phyloP scores from a whole-genome alignment of 2,329 filamentous ascomycete species.

The Canariomyces notabilis region DNA sequence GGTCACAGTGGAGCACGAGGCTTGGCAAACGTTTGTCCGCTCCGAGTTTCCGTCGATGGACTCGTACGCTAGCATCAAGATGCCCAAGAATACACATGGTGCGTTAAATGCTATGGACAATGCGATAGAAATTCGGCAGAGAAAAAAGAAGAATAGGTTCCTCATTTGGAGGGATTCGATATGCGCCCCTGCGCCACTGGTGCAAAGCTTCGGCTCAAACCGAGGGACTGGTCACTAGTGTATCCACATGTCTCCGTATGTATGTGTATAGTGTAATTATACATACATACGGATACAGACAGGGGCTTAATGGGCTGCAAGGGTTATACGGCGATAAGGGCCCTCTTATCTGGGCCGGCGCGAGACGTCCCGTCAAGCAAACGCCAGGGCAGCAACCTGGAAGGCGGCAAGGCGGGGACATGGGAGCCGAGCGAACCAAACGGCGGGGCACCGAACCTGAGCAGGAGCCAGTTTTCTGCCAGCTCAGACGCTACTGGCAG shows the following conservation, averaged over 20 bases:
- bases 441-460: not conserved
- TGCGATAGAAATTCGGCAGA: no score
- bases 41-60: no score
- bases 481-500: slow-evolving; percentile 18
- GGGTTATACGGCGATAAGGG: slow-evolving; percentile 19
- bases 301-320: slow-evolving; percentile 4
- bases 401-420: no score
- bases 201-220: not conserved
- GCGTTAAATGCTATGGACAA: no score
- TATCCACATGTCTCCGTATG: not conserved
- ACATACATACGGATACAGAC: no score
- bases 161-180: not conserved
- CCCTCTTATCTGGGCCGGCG: no score
- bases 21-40: no score
- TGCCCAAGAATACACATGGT: no score
- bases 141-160: not conserved
- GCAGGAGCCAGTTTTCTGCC: slow-evolving; percentile 13
- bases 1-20: no score
- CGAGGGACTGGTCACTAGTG: not conserved
- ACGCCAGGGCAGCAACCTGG: slow-evolving; percentile 4
- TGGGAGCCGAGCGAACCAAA: no score
- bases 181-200: not conserved
- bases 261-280: no score
- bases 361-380: slow-evolving; percentile 17
- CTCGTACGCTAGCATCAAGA: no score